Evolutionary conservation across 73 alveolate species (phyloP), one percentile per base, ranked within the genome.

Genomic region (Paramecium pentaurelia): DNA sequence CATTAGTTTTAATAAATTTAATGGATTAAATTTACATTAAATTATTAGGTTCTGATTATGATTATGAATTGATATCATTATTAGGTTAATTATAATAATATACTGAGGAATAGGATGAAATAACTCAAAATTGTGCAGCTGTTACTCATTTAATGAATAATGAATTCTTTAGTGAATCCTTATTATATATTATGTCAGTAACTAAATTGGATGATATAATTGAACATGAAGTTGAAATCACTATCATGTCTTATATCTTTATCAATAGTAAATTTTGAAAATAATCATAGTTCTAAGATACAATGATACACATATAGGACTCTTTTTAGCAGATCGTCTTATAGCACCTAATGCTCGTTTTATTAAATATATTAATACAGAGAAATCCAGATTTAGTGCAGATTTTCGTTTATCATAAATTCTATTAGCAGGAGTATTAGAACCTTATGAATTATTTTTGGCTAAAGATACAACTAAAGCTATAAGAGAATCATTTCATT

Each of bases 391-490:
- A 49, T 40, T 80, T 27, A 44, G 27, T 14, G 1, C 75, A 12
- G 91, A 80, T 32, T 49, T 40, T 14, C 71, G 91, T 0, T 25
- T 47, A 20, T 45, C 77, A 4, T 47, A 80, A 80, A 47, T 80
- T 8, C 47, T 80, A 8, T 80, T 80, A 27, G 45, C 91, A 27
- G 91, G 64, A 0, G 75, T 80, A 18, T 42, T 80, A 12, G 91
- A 80, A 80, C 91, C 91, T 6, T 80, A 80, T 45, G 91, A 80
- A 80, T 22, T 80, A 4, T 80, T 80, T 47, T 80, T 80, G 30
- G 91, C 91, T 4, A 80, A 80, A 47, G 91, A 80, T 80, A 80
- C 91, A 18, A 80, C 91, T 45, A 80, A 80, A 49, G 91, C 64
- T 20, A 80, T 80, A 7, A 80, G 91, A 16, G 91, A 80, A 49